A percentile compares a stretch with the other conserved stretches of the same genome.
Evolutionary conservation across 768 basidiomycete genomes (phyloP).

Genomic region (Cystofilobasidium macerans): DNA sequence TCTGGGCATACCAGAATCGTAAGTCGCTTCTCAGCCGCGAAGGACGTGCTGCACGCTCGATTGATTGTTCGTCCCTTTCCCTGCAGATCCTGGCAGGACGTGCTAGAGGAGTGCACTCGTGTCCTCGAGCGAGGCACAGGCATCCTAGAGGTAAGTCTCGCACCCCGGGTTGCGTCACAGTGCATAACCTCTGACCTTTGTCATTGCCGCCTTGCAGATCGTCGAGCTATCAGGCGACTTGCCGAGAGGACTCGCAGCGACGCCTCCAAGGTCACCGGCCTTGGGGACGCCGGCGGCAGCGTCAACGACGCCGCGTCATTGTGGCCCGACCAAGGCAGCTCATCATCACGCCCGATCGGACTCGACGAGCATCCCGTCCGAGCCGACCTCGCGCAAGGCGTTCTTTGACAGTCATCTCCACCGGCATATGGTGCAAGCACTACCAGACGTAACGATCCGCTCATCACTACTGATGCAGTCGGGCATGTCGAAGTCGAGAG

Average conservation of each 20-base stretch:
- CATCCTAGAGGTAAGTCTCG: constrained; percentile 30
- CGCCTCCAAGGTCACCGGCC: background rate
- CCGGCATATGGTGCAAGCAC: constrained; percentile 31
- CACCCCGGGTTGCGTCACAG: too few relatives aligned
- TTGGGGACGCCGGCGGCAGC: too few relatives aligned
- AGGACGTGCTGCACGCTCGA: background rate
- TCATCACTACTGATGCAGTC: constrained; percentile 29
- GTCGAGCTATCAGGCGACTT: constrained; percentile 31
- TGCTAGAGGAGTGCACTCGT: constrained; percentile 34
- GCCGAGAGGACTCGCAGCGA: constrained; percentile 8
- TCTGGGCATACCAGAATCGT: constrained; percentile 34
- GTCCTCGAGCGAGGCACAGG: constrained; percentile 33
- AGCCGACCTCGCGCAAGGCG: constrained; percentile 25
- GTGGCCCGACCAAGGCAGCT: too few relatives aligned
- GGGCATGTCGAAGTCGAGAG: constrained; percentile 4
- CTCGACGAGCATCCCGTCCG: background rate
- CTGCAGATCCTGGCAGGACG: constrained; percentile 28
- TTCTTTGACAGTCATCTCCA: constrained; percentile 32
- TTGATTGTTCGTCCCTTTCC: background rate
- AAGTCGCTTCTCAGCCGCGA: constrained; percentile 1
- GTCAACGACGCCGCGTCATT: too few relatives aligned
- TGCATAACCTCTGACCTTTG: too few relatives aligned
- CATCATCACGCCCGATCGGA: background rate
- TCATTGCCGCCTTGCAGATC: constrained; percentile 16
- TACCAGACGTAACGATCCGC: constrained; percentile 30